Conservation (phyloP, 768 basidiomycete genomes). For the Favolaschia claudopus region DNA sequence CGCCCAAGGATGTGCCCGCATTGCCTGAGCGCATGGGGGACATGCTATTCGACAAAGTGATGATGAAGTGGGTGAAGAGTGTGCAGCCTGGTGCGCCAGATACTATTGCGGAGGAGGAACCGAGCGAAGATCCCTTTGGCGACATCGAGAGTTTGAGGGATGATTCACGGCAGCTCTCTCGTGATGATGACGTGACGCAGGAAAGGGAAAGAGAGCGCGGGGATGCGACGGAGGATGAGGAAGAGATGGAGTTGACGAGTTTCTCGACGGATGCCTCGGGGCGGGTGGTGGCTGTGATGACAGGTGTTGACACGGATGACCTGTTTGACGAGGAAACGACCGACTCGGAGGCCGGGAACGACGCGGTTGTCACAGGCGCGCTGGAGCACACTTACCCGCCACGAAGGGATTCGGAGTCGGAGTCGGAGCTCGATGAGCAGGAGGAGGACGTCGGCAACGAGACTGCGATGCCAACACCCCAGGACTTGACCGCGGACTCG, state of each 20-base stretch:
- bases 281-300: conserved; percentile 59
- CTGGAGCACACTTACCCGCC: conserved; percentile 8
- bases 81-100: conserved; percentile 41
- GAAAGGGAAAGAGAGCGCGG: conserved; percentile 40
- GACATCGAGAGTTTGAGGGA: conserved; percentile 89
- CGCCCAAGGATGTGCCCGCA: conserved; percentile 77
- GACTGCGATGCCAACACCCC: background rate
- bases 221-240: conserved; percentile 63
- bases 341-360: conserved; percentile 58
- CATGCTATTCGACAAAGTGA: conserved; percentile 86
- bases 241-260: conserved; percentile 72
- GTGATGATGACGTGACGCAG: no score
- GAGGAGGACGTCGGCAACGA: conserved; percentile 5
- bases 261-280: conserved; percentile 77
- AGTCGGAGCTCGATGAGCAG: conserved; percentile 18
- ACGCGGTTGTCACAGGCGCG: conserved; percentile 38
- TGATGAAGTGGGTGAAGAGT: conserved; percentile 87
- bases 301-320: conserved; percentile 51
- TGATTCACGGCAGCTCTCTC: conserved; percentile 63
- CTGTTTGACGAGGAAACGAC: conserved; percentile 54
- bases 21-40: conserved; percentile 83
- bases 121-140: conserved; percentile 89
- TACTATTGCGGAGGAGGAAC: conserved; percentile 48
- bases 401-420: conserved; percentile 12
- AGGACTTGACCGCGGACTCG: conserved; percentile 1